Conservation (phyloP, 1,139 yeast species). For the Eremothecium coryli region DNA sequence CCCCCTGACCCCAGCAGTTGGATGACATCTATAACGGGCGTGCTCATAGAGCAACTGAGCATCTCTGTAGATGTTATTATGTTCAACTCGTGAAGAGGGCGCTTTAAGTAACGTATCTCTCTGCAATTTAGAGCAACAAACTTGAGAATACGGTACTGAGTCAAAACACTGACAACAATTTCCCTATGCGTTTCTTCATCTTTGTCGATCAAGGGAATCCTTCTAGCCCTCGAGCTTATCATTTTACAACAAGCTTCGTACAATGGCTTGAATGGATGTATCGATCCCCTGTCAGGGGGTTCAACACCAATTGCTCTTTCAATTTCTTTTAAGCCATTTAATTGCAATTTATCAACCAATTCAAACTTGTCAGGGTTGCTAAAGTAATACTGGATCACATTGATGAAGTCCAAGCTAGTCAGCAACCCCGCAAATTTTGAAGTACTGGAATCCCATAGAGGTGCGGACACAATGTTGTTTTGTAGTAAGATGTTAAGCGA, state of each 20-base stretch:
- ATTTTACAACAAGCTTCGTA: constrained; percentile 92
- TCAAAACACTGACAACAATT: constrained; percentile 87
- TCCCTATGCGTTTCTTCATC: constrained; percentile 91
- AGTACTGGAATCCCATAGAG: constrained; percentile 87
- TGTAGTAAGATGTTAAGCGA: constrained; percentile 84
- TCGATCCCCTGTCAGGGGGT: constrained; percentile 79
- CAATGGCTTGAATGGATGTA: constrained; percentile 83
- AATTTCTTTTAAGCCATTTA: constrained; percentile 77
- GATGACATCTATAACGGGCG: constrained; percentile 92
- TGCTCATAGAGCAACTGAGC: constrained; percentile 77
- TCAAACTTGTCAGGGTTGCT: constrained; percentile 86
- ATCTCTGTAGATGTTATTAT: constrained; percentile 54
- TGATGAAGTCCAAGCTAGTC: constrained; percentile 87
- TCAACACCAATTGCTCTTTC: constrained; percentile 84
- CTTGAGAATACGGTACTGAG: constrained; percentile 92
- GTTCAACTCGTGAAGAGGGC: constrained; percentile 63
- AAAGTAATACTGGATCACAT: constrained; percentile 90
- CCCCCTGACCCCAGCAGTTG: constrained; percentile 68
- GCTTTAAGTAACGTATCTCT: constrained; percentile 76
- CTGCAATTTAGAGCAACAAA: constrained; percentile 94
- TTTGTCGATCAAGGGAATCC: constrained; percentile 89
- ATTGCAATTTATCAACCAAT: constrained; percentile 74
- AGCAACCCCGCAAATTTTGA: constrained; percentile 89
- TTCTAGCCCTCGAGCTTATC: constrained; percentile 81
- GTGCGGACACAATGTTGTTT: constrained; percentile 92